phyloP scores from a whole-genome alignment of 2,329 filamentous ascomycete species.

The Xylariaceae sp. region DNA sequence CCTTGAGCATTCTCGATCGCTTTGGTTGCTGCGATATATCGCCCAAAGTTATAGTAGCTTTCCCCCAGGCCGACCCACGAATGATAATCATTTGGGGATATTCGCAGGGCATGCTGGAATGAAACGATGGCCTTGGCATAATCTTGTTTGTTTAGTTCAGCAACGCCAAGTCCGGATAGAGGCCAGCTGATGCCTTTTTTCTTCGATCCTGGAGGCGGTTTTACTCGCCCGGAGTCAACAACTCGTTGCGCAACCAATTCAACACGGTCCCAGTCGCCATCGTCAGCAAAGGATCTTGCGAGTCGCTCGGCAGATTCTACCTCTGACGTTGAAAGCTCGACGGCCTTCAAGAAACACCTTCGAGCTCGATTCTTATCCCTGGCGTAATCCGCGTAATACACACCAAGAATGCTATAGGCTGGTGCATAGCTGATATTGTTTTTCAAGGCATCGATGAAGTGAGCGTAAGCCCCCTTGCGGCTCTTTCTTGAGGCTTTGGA shows the following conservation, averaged over 20 bases:
- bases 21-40: constrained; percentile 90
- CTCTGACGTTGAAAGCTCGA: constrained; percentile 85
- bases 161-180: constrained; percentile 86
- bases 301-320: constrained; percentile 82
- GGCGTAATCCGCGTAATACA: constrained; percentile 88
- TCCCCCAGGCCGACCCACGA: constrained; percentile 97
- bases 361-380: constrained; percentile 81
- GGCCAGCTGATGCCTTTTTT: constrained; percentile 94
- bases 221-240: constrained; percentile 89
- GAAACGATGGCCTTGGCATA: constrained; percentile 85
- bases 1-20: constrained; percentile 82
- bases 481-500: constrained; percentile 72
- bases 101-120: constrained; percentile 82
- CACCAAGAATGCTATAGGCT: constrained; percentile 83
- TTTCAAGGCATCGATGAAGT: constrained; percentile 79
- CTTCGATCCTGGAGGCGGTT: constrained; percentile 86
- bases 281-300: constrained; percentile 79
- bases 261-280: constrained; percentile 93
- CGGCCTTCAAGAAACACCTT: constrained; percentile 94
- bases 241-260: constrained; percentile 88
- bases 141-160: constrained; percentile 90
- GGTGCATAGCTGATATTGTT: constrained; percentile 84
- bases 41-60: constrained; percentile 89
- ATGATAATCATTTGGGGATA: constrained; percentile 83
- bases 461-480: constrained; percentile 75